These are phyloP conservation scores for Mycena filopes DNA, from an alignment of 768 basidiomycete genomes.

Conservation along the genomic window DNA sequence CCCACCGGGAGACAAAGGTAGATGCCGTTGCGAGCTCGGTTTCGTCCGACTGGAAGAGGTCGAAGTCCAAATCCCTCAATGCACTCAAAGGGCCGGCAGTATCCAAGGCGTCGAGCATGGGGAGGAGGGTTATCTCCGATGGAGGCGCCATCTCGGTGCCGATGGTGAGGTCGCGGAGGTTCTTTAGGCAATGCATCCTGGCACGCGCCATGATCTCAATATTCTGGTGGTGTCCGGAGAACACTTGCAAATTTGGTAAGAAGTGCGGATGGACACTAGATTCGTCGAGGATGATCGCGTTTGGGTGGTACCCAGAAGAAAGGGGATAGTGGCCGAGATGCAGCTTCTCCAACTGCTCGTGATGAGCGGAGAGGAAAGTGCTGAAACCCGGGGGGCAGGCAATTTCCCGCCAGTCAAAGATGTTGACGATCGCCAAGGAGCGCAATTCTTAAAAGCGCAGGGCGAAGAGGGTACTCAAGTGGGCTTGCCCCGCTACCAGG, in stretches of 20 bases:
- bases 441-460: conserved; percentile 23
- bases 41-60: conserved; percentile 16
- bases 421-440: conserved; percentile 14
- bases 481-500: background rate
- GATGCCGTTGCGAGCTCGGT: background rate
- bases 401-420: background rate
- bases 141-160: background rate
- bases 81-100: background rate
- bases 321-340: conserved; percentile 21
- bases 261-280: conserved; percentile 10
- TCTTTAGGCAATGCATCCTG: conserved; percentile 21
- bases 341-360: conserved; percentile 16
- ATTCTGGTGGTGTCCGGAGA: conserved; percentile 17
- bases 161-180: background rate
- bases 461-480: conserved; percentile 8
- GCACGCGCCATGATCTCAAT: conserved; percentile 20
- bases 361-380: conserved; percentile 22
- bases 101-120: conserved; percentile 13
- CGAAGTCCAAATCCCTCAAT: conserved; percentile 10
- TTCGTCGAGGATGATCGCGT: conserved; percentile 9
- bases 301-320: too few species aligned
- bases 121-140: background rate
- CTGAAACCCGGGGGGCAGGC: conserved; percentile 12
- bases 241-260: conserved; percentile 20
- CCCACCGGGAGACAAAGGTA: conserved; percentile 6